Evolutionary conservation across 129 eudicot species (phyloP).

Genomic region (Flaveria linearis): DNA sequence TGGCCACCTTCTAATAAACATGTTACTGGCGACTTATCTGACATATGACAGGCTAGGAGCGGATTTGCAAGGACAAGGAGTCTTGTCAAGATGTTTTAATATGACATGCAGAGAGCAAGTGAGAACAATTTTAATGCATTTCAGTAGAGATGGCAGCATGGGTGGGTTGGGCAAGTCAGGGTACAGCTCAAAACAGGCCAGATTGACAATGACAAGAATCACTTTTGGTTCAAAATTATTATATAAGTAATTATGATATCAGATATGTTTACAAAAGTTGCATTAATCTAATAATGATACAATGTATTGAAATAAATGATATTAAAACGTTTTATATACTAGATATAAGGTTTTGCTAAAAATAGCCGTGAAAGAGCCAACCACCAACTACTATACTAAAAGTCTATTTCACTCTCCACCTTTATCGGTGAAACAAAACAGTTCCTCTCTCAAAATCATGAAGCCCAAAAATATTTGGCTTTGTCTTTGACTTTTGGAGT

Average conservation of each 20-base stretch:
- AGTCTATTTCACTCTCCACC: background rate
- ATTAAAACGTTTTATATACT: background rate
- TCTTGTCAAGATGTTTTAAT: constrained; percentile 2
- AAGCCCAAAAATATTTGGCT: background rate
- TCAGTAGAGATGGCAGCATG: constrained; percentile 1
- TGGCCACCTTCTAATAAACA: constrained; percentile 13
- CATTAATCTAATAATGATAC: background rate
- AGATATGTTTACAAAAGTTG: background rate
- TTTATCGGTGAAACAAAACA: background rate
- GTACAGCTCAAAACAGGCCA: background rate
- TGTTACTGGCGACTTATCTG: constrained; percentile 18
- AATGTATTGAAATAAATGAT: background rate
- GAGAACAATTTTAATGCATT: constrained; percentile 13
- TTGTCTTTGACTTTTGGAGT: background rate
- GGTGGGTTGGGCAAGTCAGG: background rate
- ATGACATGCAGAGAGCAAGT: constrained; percentile 18
- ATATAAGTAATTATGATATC: background rate
- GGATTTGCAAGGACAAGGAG: constrained; percentile 1
- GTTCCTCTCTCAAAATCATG: background rate
- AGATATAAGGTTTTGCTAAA: background rate
- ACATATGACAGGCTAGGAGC: constrained; percentile 7
- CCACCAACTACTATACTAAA: background rate
- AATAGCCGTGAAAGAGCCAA: background rate
- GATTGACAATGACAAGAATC: background rate
- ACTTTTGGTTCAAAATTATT: background rate